Evolutionary conservation across 495 filamentous ascomycete genomes (phyloP).

Genomic region (Astrothelium subdiscretum): DNA sequence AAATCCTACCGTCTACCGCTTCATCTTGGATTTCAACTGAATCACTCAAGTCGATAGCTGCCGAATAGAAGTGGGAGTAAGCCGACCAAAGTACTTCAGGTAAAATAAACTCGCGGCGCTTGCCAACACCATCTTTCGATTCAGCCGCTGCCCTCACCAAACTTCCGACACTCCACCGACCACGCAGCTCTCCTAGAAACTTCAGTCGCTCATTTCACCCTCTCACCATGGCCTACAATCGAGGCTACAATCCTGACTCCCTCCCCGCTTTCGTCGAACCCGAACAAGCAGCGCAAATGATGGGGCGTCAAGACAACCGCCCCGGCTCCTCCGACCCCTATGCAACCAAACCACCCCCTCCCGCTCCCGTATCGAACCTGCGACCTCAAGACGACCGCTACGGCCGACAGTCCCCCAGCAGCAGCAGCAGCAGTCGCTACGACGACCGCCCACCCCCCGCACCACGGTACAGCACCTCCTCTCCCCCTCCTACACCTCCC

Average conservation of each 20-base stretch:
- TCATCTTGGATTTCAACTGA: not conserved
- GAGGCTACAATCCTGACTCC: constrained; percentile 87
- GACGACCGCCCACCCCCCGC: constrained; percentile 14
- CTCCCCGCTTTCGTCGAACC: constrained; percentile 93
- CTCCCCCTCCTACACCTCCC: constrained; percentile 18
- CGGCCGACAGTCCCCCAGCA: constrained; percentile 12
- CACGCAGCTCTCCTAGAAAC: not conserved
- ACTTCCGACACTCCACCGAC: not conserved
- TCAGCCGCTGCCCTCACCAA: not conserved
- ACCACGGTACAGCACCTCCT: constrained; percentile 4
- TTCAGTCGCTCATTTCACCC: not conserved
- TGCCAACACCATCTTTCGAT: not conserved
- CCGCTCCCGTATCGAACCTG: constrained; percentile 10
- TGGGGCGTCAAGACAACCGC: constrained; percentile 7
- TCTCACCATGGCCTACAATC: constrained; percentile 80
- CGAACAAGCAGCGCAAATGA: constrained; percentile 43
- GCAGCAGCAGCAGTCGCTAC: constrained; percentile 8
- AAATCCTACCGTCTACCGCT: not conserved
- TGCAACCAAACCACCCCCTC: constrained; percentile 24
- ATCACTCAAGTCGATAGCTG: too few species aligned
- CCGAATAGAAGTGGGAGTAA: too few species aligned
- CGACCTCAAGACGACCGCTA: constrained; percentile 21
- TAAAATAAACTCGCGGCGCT: not conserved
- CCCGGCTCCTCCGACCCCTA: constrained; percentile 22
- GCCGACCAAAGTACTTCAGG: too few species aligned